Percentiles rank a stretch among this genome's conserved stretches.
phyloP scores from a whole-genome alignment of 2,329 filamentous ascomycete genomes.

The Hymenotorrendiella dingleyae region DNA sequence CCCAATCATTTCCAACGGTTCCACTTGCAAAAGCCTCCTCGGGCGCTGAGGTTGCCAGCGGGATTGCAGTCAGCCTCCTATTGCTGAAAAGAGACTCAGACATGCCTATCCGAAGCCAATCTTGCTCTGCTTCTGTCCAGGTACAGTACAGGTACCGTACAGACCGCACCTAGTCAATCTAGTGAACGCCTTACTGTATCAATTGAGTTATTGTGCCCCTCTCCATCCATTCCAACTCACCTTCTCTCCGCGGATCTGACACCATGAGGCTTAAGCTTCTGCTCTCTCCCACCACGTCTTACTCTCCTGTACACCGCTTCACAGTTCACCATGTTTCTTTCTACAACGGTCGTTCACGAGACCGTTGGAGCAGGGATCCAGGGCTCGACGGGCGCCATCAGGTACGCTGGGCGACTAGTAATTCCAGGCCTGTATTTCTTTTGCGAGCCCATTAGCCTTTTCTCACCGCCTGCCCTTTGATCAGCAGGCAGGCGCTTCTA shows the following conservation, averaged over 20 bases:
- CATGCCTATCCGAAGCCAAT: no score
- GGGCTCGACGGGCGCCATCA: not conserved
- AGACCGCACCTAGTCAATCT: not conserved
- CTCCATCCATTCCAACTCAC: not conserved
- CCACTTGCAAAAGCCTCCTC: no score
- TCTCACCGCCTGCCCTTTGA: conserved; percentile 1
- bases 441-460: no score
- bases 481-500: not conserved
- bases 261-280: not conserved
- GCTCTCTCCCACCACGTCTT: not conserved
- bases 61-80: no score
- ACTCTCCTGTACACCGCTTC: conserved; percentile 1
- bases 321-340: not conserved
- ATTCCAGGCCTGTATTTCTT: no score
- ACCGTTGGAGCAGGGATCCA: no score
- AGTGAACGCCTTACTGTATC: not conserved
- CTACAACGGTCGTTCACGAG: conserved; percentile 1
- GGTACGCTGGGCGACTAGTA: not conserved
- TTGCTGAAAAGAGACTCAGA: no score
- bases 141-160: not conserved
- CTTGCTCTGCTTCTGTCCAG: not conserved
- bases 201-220: not conserved
- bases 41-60: no score
- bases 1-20: no score
- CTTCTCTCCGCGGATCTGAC: not conserved